Evolutionary conservation across 1,284 basidiomycete species (phyloP).

Genomic region (Cryptococcus sp.): DNA sequence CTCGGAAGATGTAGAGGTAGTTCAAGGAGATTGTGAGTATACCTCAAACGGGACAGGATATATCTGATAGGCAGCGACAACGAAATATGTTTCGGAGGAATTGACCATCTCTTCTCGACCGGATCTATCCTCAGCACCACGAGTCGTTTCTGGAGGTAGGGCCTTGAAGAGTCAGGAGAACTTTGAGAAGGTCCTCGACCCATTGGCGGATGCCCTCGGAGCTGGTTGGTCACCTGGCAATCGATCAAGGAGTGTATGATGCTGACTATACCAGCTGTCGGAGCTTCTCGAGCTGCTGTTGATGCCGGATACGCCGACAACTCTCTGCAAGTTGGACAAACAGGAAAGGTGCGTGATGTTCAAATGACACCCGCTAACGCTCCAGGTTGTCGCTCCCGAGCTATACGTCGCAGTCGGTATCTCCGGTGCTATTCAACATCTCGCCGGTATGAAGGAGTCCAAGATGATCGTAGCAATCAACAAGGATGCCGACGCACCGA

Average conservation of each 20-base stretch:
- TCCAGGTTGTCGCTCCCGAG: slow-evolving; percentile 76
- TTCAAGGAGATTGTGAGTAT: slow-evolving; percentile 58
- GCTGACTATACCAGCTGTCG: slow-evolving; percentile 63
- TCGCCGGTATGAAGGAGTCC: slow-evolving; percentile 99
- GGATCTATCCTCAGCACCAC: slow-evolving; percentile 79
- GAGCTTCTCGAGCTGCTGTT: slow-evolving; percentile 94
- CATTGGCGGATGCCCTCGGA: slow-evolving; percentile 85
- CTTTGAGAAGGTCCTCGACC: slow-evolving; percentile 82
- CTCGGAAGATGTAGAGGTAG: slow-evolving; percentile 63
- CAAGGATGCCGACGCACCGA: slow-evolving; percentile 98
- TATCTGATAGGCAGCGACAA: slow-evolving; percentile 45
- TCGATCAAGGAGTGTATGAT: not conserved
- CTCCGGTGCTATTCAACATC: slow-evolving; percentile 96
- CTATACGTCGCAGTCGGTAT: slow-evolving; percentile 96
- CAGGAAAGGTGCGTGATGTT: slow-evolving; percentile 65
- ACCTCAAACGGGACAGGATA: not conserved
- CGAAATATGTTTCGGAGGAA: slow-evolving; percentile 76
- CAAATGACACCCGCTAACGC: not conserved
- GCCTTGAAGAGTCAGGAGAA: slow-evolving; percentile 93
- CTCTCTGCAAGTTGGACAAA: slow-evolving; percentile 97
- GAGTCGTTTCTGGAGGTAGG: slow-evolving; percentile 91
- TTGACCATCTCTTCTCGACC: slow-evolving; percentile 89
- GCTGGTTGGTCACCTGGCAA: slow-evolving; percentile 51
- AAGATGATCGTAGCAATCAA: slow-evolving; percentile 98
- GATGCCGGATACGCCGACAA: slow-evolving; percentile 99